Percentiles rank a stretch among this genome's conserved stretches.
These are phyloP conservation scores for Aphanomyces astaci DNA, from an alignment of 352 stramenopile genomes.

Conservation along the genomic window DNA sequence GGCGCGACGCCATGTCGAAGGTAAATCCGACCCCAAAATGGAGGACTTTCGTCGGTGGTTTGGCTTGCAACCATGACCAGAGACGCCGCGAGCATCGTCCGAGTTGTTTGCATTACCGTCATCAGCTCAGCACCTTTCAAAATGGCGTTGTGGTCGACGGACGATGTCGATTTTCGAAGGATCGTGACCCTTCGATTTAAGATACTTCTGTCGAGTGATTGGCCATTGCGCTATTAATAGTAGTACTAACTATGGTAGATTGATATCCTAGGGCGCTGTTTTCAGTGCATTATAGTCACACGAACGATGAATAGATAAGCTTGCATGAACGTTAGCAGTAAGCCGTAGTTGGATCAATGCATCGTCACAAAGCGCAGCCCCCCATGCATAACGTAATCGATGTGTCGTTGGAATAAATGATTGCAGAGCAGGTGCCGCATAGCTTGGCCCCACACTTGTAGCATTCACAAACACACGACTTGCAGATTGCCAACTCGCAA, in stretches of 20 bases:
- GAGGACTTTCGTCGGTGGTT: slow-evolving; percentile 13
- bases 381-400: neutral
- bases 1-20: slow-evolving; percentile 46
- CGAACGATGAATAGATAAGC: too few species aligned
- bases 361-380: neutral
- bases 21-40: slow-evolving; percentile 57
- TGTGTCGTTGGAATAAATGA: neutral
- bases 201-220: neutral
- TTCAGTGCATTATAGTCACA: too few species aligned
- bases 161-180: slow-evolving; percentile 4
- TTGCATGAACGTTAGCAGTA: too few species aligned
- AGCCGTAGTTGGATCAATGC: too few species aligned
- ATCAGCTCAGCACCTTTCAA: neutral
- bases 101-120: neutral
- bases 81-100: neutral
- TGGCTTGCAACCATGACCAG: neutral
- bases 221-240: neutral
- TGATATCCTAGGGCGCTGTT: too few species aligned
- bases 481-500: neutral
- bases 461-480: neutral
- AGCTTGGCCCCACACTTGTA: neutral
- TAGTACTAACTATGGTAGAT: neutral
- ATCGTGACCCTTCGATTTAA: slow-evolving; percentile 7
- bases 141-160: neutral
- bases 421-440: neutral